Evolutionary conservation across 495 filamentous ascomycete genomes (phyloP), one percentile per base, ranked within the genome.

Genomic region (Articulospora tetracladia): DNA sequence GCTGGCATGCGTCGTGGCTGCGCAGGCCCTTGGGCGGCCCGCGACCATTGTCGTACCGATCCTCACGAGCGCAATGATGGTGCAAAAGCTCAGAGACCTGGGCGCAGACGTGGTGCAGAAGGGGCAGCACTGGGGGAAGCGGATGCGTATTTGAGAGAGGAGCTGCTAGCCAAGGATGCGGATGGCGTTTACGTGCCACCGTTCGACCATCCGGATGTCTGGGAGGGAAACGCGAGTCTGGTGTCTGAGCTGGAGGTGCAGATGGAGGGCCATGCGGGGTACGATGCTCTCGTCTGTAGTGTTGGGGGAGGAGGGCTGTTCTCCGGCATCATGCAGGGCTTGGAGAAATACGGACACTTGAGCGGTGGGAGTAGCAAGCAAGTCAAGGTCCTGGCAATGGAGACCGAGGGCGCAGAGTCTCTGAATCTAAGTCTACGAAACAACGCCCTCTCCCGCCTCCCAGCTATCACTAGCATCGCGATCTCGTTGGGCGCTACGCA

Each of bases 281-380:
- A 75, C 8, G 70, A 79, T 69, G 66, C 61, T 25, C 66, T 98
- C 1, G 79, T 96, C 12, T 95, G 90, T 70, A 88, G 80, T 62
- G 91, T 97, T 48, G 94, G 93, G 12, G 94, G 94, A 15, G 94
- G 94, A 3, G 94, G 94, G 0, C 73, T 98, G 44, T 77, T 97
- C 34, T 87, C 86, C 59, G 93, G 93, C 1, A 66, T 97, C 7
- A 82, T 91, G 69, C 75, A 85, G 69, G 92, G 91, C 10, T 69
- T 97, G 10, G 83, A 89, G 60, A 60, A 67, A 27, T 72, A 79
- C 67, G 67, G 74, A 15, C 63, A 69, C 28, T 32, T 59, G 15
- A 58, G 70, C 19, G 66, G 66, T 2, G 32, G 57, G 34, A 27
- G 27, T 7, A 30, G 60, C 57, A 46, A 53, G 62, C 44, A 10